Evolutionary conservation across 2,329 filamentous ascomycete species (phyloP), one percentile per base, ranked within the genome.

Genomic region (Fusarium sp.): DNA sequence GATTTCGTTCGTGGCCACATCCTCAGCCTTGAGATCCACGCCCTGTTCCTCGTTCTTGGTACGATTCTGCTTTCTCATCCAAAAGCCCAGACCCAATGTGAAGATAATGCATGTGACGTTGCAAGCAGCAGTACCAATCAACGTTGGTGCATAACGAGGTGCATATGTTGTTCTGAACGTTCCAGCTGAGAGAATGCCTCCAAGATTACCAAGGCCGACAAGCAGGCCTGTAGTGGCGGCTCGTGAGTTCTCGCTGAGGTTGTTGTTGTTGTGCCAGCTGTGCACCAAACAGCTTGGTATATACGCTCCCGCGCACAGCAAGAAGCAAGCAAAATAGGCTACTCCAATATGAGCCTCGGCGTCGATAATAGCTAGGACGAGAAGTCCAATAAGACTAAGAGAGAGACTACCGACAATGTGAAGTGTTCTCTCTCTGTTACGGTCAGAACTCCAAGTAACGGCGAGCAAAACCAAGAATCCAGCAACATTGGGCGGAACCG

Each of bases 211-310:
- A 10, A 85, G 69, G 1, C 81, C 83, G 8, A 83, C 82, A 2
- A 83, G 74, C 15, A 84, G 72, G 0, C 80, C 83, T 2, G 82
- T 85, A 11, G 80, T 83, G 0, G 82, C 82, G 7, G 83, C 83
- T 0, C 83, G 78, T 0, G 66, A 72, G 25, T 74, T 84, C 73
- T 87, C 83, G 23, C 82, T 79, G 10, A 84, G 73, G 40, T 83
- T 85, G 68, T 86, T 85, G 63, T 85, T 85, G 56, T 85, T 85
- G 59, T 84, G 78, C 83, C 84, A 84, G 2, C 78, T 78, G 60
- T 84, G 79, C 6, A 85, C 78, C n/a, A 85, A 73, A 51, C 79
- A 80, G 6, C 78, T 80, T 0, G 82, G 80, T 15, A 83, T 82
- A 63, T 84, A 85, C 2, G 82, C 77, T 21, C 80, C 80, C 1